Base-by-base conservation (phyloP, 345 rosid genomes). In the Acer yangbiense region DNA sequence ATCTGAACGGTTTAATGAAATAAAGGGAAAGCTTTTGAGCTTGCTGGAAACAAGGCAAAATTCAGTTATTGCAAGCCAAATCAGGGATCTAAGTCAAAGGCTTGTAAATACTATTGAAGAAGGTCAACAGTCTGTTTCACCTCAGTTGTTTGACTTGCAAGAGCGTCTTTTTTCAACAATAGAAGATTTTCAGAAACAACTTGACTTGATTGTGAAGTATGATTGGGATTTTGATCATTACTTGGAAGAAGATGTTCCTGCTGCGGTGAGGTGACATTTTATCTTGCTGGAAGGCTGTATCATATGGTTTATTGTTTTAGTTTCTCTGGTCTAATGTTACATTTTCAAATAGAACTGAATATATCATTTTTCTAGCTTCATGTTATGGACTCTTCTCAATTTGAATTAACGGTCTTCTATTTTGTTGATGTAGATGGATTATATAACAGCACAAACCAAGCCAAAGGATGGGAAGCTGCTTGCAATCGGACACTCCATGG, bases 151-250 rank as follows among this genome's bases (percentile, higher is more conserved):
- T 88, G 89, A 93, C 83, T 77, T 92, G 86, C 97, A 93, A 83
- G 97, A 88, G 69, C 93, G 90, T 12, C 91, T 95, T 82, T 83
- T 88, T 76, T 80, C 98, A 14, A 91, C 91, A 52, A 85, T 95
- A 55, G 98, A 92, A 77, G 96, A 95, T 85, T 91, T 94, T 80
- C 97, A 91, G 90, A 95, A 94, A 82, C 98, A 94, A 70, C 92
- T 95, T 63, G 99, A 95, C 76, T 83, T 95, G 88, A 91, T 95
- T 12, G 83, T 90, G 77, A 86, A 88, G 79, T 93, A 92, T 88
- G 93, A 95, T 82, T 95, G 99, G 99, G 99, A 95, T 85, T 95
- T 95, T 77, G 97, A 95, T 86, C 84, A 88, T 82, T 95, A 92
- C 86, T 82, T 93, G 76, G 96, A 92, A 83, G 99, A 95, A 83